These are phyloP conservation scores for Alisma plantagoaquatica DNA, from an alignment of 106 monocot species.

Conservation along the genomic window DNA sequence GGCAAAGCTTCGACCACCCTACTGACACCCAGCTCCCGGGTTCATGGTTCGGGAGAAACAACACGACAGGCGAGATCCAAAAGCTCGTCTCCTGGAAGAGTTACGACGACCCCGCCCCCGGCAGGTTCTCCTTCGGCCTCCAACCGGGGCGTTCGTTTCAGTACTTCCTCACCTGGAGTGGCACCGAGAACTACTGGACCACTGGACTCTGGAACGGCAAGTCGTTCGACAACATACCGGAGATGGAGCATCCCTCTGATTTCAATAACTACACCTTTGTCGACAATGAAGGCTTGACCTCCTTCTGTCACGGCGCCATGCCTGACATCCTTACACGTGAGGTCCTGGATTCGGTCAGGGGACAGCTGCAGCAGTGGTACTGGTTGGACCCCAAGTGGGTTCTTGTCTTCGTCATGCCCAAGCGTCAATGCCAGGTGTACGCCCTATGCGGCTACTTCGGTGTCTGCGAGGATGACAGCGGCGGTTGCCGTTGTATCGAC, in stretches of 20 bases:
- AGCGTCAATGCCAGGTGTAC: conserved; percentile 8
- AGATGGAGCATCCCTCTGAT: too few relatives aligned
- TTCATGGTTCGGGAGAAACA: not conserved
- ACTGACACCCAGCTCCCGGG: too few relatives aligned
- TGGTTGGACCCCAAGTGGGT: conserved; percentile 14
- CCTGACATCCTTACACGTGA: conserved; percentile 1
- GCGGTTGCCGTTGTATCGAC: conserved; percentile 7
- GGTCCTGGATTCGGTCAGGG: conserved; percentile 27
- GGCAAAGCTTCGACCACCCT: too few relatives aligned
- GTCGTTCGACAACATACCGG: conserved; percentile 15
- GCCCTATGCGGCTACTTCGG: conserved; percentile 16
- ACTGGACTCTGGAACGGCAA: conserved; percentile 40
- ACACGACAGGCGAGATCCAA: conserved; percentile 6
- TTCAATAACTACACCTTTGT: not conserved
- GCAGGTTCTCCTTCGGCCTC: conserved; percentile 22
- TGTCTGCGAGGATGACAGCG: conserved; percentile 7
- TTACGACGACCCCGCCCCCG: conserved; percentile 5
- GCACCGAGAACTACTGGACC: conserved; percentile 23
- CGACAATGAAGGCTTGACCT: conserved; percentile 4
- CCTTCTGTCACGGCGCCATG: conserved; percentile 10
- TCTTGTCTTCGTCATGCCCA: conserved; percentile 10
- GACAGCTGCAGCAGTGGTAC: conserved; percentile 1
- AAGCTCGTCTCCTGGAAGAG: conserved; percentile 6
- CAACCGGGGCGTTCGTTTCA: conserved; percentile 32
- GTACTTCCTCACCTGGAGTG: conserved; percentile 35